phyloP scores from a whole-genome alignment of 1,139 yeast genomes.

The Kurtzmaniella quercitrusa region DNA sequence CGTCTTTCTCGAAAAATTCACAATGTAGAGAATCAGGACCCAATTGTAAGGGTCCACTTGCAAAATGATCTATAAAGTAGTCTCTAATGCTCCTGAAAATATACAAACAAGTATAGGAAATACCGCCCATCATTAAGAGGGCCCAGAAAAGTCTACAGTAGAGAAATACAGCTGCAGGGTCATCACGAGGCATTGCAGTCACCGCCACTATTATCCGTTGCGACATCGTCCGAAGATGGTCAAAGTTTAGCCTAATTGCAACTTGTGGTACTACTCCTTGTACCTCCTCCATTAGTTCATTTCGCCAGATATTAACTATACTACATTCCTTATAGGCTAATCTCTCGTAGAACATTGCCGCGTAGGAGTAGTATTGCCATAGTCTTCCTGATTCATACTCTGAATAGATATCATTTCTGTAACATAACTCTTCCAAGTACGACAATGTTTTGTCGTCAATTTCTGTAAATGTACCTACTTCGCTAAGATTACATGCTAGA shows the following conservation, averaged over 20 bases:
- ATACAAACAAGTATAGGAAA: slow-evolving; percentile 39
- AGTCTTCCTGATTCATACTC: slow-evolving; percentile 17
- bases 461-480: too few relatives aligned
- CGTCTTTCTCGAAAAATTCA: not conserved
- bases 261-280: slow-evolving; percentile 2
- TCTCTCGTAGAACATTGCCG: slow-evolving; percentile 19
- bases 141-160: slow-evolving; percentile 38
- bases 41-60: slow-evolving; percentile 15
- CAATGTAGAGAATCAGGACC: not conserved
- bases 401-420: slow-evolving; percentile 4
- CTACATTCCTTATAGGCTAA: slow-evolving; percentile 11
- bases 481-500: not conserved
- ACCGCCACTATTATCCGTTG: slow-evolving; percentile 29
- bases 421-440: not conserved
- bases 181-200: slow-evolving; percentile 27
- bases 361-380: slow-evolving; percentile 14
- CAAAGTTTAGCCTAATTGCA: slow-evolving; percentile 10
- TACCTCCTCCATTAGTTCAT: not conserved
- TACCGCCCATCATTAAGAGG: slow-evolving; percentile 39
- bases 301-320: slow-evolving; percentile 7
- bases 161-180: slow-evolving; percentile 24
- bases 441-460: not conserved
- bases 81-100: slow-evolving; percentile 30
- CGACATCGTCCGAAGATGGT: slow-evolving; percentile 23
- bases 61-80: slow-evolving; percentile 17